These are phyloP conservation scores for Lophiotrema nucula DNA, from an alignment of 495 filamentous ascomycete genomes.

Conservation along the genomic window DNA sequence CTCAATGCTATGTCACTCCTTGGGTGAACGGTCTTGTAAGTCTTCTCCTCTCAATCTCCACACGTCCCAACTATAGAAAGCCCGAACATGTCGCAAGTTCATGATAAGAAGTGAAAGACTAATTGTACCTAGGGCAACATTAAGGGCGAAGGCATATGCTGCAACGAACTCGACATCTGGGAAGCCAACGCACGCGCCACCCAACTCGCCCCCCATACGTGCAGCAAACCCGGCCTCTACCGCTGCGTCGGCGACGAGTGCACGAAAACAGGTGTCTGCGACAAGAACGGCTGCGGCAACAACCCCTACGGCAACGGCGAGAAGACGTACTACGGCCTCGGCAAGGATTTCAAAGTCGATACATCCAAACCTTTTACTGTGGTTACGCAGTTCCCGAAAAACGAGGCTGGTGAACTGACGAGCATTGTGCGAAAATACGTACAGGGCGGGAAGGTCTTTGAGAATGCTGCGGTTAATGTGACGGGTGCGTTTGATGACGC, in stretches of 20 bases:
- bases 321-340: constrained; percentile 60
- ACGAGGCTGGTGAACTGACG: constrained; percentile 55
- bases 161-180: constrained; percentile 73
- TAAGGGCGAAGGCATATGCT: constrained; percentile 69
- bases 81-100: too few species aligned
- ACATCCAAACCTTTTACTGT: constrained; percentile 64
- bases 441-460: constrained; percentile 63
- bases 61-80: too few species aligned
- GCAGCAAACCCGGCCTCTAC: constrained; percentile 54
- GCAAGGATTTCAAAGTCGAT: constrained; percentile 54
- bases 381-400: constrained; percentile 65
- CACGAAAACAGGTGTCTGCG: constrained; percentile 59
- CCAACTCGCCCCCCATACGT: constrained; percentile 63
- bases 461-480: constrained; percentile 33
- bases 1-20: constrained; percentile 56
- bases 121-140: constrained; percentile 67
- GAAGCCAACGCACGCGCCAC: constrained; percentile 65
- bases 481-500: constrained; percentile 30
- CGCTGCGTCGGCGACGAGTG: constrained; percentile 59
- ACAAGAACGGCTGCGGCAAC: constrained; percentile 77
- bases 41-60: not conserved
- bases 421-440: constrained; percentile 73
- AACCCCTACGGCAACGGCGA: constrained; percentile 70
- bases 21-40: constrained; percentile 56
- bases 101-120: not conserved